These are phyloP conservation scores for Sporothrix humicola DNA, from an alignment of 2,329 filamentous ascomycete species.

Conservation along the genomic window DNA sequence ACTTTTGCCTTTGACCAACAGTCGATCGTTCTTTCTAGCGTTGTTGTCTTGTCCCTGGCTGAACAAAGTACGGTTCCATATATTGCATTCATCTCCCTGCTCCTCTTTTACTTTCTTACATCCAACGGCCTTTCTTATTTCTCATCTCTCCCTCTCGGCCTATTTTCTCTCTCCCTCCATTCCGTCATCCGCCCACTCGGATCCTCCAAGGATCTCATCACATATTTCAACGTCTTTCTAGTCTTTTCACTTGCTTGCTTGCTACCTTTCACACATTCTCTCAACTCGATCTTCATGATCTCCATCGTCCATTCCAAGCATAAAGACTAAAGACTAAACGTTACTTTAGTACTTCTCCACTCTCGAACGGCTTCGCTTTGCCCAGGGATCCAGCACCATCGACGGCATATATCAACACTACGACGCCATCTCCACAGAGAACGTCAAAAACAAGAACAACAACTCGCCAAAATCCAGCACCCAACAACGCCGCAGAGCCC, in stretches of 20 bases:
- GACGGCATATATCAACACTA: slow-evolving; percentile 48
- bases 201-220: not conserved
- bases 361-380: slow-evolving; percentile 71
- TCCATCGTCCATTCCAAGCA: slow-evolving; percentile 14
- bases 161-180: slow-evolving; percentile 31
- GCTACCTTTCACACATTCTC: not conserved
- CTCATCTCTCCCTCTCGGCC: slow-evolving; percentile 19
- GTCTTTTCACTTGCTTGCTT: slow-evolving; percentile 13
- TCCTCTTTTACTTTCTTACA: not conserved
- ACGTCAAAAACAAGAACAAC: slow-evolving; percentile 33
- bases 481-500: slow-evolving; percentile 42
- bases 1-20: not conserved
- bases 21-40: not conserved
- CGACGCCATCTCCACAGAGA: slow-evolving; percentile 45
- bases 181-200: slow-evolving; percentile 22
- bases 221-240: slow-evolving; percentile 10
- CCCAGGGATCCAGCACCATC: slow-evolving; percentile 50
- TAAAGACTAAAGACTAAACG: slow-evolving; percentile 37
- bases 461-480: no score
- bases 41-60: slow-evolving; percentile 12
- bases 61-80: slow-evolving; percentile 24
- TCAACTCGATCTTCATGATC: not conserved
- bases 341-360: slow-evolving; percentile 70
- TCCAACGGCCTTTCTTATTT: slow-evolving; percentile 12
- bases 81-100: not conserved